Conservation (phyloP, 345 rosid genomes). For the Syzygium jambos region DNA sequence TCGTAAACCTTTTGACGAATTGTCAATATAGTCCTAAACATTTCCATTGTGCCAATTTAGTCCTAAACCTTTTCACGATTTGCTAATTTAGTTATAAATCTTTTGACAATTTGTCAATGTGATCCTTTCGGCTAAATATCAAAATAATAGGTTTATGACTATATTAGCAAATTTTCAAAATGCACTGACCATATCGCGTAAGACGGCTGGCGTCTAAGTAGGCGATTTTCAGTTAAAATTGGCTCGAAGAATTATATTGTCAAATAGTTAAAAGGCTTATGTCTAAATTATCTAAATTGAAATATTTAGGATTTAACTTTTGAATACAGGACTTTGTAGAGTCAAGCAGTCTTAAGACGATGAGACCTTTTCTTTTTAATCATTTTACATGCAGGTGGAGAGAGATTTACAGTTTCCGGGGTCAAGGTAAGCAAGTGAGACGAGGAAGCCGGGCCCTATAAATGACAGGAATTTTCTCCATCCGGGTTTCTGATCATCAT, state of each 20-base stretch:
- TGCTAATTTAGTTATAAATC: too few relatives aligned
- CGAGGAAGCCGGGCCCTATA: slow-evolving; percentile 61
- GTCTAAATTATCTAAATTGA: neutral
- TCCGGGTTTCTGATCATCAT: slow-evolving; percentile 28
- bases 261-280: neutral
- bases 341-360: neutral
- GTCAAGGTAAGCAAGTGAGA: slow-evolving; percentile 58
- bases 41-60: too few relatives aligned
- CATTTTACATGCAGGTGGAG: neutral
- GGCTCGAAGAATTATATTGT: neutral
- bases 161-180: too few relatives aligned
- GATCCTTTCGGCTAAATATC: neutral
- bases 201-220: accelerated
- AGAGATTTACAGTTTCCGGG: slow-evolving; percentile 43
- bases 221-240: neutral
- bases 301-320: neutral
- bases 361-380: neutral
- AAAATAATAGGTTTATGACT: too few relatives aligned
- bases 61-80: too few relatives aligned
- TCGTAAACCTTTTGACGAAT: too few relatives aligned
- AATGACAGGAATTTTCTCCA: slow-evolving; percentile 44
- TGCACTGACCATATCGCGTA: accelerated
- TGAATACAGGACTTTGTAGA: neutral
- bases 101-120: neutral
- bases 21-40: too few relatives aligned